Evolutionary conservation across 148 eudicot genomes (phyloP), one percentile per base, ranked within the genome.

Genomic region (Vaccinium myrtillus): DNA sequence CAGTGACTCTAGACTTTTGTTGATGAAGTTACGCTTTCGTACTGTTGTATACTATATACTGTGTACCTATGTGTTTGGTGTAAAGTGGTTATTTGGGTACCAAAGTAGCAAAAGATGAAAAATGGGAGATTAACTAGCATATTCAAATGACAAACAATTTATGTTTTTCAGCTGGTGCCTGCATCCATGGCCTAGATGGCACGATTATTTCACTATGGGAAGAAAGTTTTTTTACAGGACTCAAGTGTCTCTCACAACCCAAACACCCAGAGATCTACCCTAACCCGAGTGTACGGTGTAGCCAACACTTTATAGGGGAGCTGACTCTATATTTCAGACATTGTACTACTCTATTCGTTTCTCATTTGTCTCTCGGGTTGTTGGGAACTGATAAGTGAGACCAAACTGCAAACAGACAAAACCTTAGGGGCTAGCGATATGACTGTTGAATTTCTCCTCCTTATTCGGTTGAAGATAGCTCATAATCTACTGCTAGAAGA

Each of bases 111-210:
- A n/a, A 27, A 63, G n/a, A 63, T 63, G 27, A 63, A n/a, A 8
- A n/a, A 61, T 63, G 70, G 70, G 30, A 63, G 70, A 63, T 63
- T n/a, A n/a, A 63, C 70, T 63, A 63, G 70, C 30, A n/a, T 63
- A 63, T n/a, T 63, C 70, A n/a, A 63, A 63, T n/a, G 70, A n/a
- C n/a, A n/a, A 63, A 63, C 13, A 1, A 63, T 63, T 63, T n/a
- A 58, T 1, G 11, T 63, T 30, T 30, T 8, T 63, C 0, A 12
- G 70, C 69, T 61, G 21, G 69, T 61, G 69, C 65, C 23, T 19
- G 65, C 25, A 59, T 59, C 65, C 23, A 19, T 0, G 5, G 70
- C 27, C 70, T n/a, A 63, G 70, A 61, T 61, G 70, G 70, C 70
- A n/a, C 0, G 70, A 63, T n/a, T 63, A 2, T 2, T n/a, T 63